Evolutionary conservation across 1,284 basidiomycete genomes (phyloP), one percentile per base, ranked within the genome.

Genomic region (Wolfiporia cocos): DNA sequence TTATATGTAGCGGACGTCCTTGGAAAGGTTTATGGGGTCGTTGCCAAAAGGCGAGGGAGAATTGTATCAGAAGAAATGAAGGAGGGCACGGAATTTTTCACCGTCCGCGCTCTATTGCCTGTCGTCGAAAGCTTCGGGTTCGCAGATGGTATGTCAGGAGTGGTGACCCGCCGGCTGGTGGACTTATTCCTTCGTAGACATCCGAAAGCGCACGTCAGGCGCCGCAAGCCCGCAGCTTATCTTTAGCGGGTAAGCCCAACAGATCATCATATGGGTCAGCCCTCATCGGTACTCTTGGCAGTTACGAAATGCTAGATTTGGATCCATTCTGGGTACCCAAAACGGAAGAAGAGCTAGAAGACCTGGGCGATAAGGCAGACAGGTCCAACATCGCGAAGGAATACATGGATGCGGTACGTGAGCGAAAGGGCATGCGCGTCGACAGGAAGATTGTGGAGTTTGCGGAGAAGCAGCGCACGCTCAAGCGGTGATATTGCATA

Each of bases 291-390:
- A 11, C 15, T 17, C 15, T 7, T 14, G 9, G 12, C 49, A 88
- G 86, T 34, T 92, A 90, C 63, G 90, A 95, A 61, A 73, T 92
- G 54, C 73, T 96, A 22, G 89, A 93, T 64, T 79, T 85, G 53
- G 93, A 99, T 69, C 96, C 96, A 2, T 99, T 95, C 71, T 99
- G 96, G 96, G 94, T 99, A 0, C 96, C 96, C 0, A 92, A 92
- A 6, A 99, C 96, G 0, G 89, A 96, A 56, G 96, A 97, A 61
- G 96, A 99, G 57, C 71, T 99, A 32, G 96, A 99, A 65, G 95
- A 98, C 62, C 71, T 99, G 6, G 96, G 96, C 35, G 92, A 95
- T 60, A 96, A 97, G 63, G 86, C 94, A 2, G 96, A 99, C 60
- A 73, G 90, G 39, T 81, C 84, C 17, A 99, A 99, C 61, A 71